phyloP scores from a whole-genome alignment of 2,329 filamentous ascomycete species.

The Diplodia scrobiculata region DNA sequence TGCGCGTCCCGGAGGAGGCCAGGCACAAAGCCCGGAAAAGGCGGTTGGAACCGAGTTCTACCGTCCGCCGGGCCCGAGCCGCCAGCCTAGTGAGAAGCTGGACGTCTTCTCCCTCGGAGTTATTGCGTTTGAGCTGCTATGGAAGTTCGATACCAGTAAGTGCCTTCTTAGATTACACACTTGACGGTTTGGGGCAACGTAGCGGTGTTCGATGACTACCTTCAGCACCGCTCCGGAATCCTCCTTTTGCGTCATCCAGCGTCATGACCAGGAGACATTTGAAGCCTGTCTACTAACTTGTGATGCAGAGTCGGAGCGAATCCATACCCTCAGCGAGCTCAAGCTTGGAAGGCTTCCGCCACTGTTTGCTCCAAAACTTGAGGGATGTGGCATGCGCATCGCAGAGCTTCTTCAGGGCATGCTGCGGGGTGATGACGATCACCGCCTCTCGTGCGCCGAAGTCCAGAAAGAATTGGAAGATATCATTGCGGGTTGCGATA shows the following conservation, averaged over 20 bases:
- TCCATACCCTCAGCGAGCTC: conserved; percentile 41
- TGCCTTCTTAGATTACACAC: not conserved
- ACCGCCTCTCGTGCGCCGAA: conserved; percentile 39
- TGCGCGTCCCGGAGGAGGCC: conserved; percentile 41
- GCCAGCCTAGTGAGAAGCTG: conserved; percentile 53
- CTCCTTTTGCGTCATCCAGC: not conserved
- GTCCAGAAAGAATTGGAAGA: conserved; percentile 35
- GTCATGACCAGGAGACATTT: not conserved
- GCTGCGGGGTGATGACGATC: conserved; percentile 39
- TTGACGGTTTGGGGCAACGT: not conserved
- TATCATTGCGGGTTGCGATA: not conserved
- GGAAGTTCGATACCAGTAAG: conserved; percentile 51
- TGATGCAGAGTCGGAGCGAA: conserved; percentile 43
- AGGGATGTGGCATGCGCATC: conserved; percentile 34
- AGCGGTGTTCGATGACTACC: not conserved
- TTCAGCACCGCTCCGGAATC: not conserved
- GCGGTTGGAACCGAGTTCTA: conserved; percentile 66
- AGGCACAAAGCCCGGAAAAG: conserved; percentile 39
- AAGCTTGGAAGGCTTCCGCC: conserved; percentile 40
- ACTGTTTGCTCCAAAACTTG: conserved; percentile 36
- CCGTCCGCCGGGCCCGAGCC: conserved; percentile 51
- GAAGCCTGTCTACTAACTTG: conserved; percentile 28
- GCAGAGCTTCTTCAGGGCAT: conserved; percentile 39
- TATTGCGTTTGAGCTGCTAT: conserved; percentile 64
- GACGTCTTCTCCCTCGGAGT: conserved; percentile 66